Evolutionary conservation across 2,329 filamentous ascomycete genomes (phyloP).

Genomic region (Zymoseptoria passerinii): DNA sequence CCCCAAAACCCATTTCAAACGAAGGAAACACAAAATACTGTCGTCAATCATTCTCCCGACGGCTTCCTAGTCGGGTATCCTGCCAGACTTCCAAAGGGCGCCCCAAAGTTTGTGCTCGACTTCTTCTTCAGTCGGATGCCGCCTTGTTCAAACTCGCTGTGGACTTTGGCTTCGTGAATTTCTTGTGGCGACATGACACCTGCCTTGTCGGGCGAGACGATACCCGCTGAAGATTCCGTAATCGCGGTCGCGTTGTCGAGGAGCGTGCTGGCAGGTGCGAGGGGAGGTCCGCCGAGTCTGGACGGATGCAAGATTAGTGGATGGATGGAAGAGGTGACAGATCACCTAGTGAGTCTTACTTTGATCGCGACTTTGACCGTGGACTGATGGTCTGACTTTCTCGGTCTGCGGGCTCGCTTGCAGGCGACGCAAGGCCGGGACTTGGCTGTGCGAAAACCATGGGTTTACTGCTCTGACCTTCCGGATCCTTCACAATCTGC

Average conservation of each 20-base stretch:
- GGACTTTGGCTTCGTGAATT: slow-evolving; percentile 19
- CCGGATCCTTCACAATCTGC: slow-evolving; percentile 27
- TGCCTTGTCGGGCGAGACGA: neutral
- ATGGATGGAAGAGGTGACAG: neutral
- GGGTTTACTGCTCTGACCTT: slow-evolving; percentile 23
- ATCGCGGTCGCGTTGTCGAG: slow-evolving; percentile 3
- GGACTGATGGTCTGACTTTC: slow-evolving; percentile 6
- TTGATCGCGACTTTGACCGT: neutral
- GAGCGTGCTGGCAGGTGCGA: slow-evolving; percentile 7
- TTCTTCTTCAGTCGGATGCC: slow-evolving; percentile 32
- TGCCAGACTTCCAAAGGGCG: slow-evolving; percentile 29
- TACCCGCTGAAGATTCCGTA: slow-evolving; percentile 3
- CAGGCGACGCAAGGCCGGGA: slow-evolving; percentile 24
- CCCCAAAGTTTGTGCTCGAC: slow-evolving; percentile 30
- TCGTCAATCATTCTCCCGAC: slow-evolving; percentile 1
- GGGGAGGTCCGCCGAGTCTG: slow-evolving; percentile 5
- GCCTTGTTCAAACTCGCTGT: slow-evolving; percentile 24
- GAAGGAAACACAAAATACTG: neutral
- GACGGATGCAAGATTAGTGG: neutral
- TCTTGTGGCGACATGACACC: slow-evolving; percentile 16
- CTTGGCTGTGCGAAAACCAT: slow-evolving; percentile 23
- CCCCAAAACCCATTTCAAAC: neutral
- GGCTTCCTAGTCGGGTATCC: slow-evolving; percentile 19
- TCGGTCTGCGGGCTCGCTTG: slow-evolving; percentile 4
- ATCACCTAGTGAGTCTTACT: neutral